A percentile compares a stretch with the other conserved stretches of the same genome.
These are phyloP conservation scores for Bremia lactucae DNA, from an alignment of 352 stramenopile genomes.

Conservation along the genomic window DNA sequence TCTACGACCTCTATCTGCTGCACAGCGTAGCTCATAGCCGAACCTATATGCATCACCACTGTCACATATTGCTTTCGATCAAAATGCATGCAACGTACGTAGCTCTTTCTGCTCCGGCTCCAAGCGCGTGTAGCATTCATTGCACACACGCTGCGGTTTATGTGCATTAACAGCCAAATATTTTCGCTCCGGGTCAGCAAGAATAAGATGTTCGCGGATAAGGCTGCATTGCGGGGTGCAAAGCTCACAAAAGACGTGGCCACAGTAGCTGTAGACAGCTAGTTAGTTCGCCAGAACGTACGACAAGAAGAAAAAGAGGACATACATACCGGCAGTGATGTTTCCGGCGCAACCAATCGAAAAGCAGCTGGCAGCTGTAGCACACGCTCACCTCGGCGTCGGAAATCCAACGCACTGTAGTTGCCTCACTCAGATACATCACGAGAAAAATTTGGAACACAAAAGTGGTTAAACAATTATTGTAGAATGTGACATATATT, in stretches of 20 bases:
- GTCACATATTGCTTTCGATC: background rate
- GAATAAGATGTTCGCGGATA: slow-evolving; percentile 65
- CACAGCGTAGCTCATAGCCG: slow-evolving; percentile 73
- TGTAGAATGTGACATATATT: background rate
- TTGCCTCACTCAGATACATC: slow-evolving; percentile 18
- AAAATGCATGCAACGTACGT: slow-evolving; percentile 28
- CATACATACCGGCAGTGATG: slow-evolving; percentile 73
- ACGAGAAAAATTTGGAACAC: background rate
- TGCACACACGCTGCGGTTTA: slow-evolving; percentile 78
- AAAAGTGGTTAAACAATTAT: background rate
- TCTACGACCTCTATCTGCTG: slow-evolving; percentile 63
- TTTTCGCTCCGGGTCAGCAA: slow-evolving; percentile 54
- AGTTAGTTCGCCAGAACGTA: background rate
- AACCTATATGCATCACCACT: slow-evolving; percentile 15
- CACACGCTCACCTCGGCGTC: slow-evolving; percentile 75
- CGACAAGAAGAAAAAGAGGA: background rate
- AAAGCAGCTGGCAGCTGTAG: slow-evolving; percentile 66
- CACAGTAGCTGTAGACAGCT: slow-evolving; percentile 36
- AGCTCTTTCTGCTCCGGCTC: slow-evolving; percentile 52
- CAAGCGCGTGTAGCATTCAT: slow-evolving; percentile 55
- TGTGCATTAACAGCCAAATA: slow-evolving; percentile 71
- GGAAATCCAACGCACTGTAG: slow-evolving; percentile 74
- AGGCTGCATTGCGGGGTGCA: slow-evolving; percentile 63
- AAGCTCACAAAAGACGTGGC: slow-evolving; percentile 66
- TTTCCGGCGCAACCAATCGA: slow-evolving; percentile 83